Base-by-base conservation (phyloP, 2,329 filamentous ascomycete species). In the Pyrenophora tritici-repentis region DNA sequence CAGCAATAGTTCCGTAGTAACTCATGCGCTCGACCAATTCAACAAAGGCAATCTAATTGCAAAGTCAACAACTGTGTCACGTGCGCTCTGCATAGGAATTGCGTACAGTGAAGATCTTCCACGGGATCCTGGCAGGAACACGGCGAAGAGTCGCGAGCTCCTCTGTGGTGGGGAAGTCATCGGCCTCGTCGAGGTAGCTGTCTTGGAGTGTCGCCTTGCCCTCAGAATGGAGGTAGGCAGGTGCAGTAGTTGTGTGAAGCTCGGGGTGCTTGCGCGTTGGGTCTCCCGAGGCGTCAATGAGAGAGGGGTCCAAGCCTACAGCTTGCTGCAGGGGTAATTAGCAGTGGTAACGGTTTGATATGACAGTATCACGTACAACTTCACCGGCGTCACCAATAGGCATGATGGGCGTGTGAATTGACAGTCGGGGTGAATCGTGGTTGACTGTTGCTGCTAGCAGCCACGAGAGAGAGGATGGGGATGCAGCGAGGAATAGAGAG, bases 21-120 rank as follows among this genome's bases (percentile, higher is more conserved):
- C 68, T 71, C 61, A 74, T 67, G 44, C 72, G 72, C 67, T 74
- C 72, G 16, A 68, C 62, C 14, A 73, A 59, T 47, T 74, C 72
- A 47, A 74, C 68, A 42, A 73, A 73, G 31, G 70, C 71, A 40
- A 74, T 72, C 53, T 56, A 14, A n/a, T 22, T 2, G 20, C n/a
- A 4, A 17, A 26, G 49, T 53, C 7, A 55, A 37, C 20, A 4
- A 26, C 14, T 33, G 9, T 34, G 22, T 50, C 42, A 32, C 39
- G 33, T 41, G 41, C 18, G n/a, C 20, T 20, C 10, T 7, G 32
- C 6, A 17, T 24, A 33, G 10, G n/a, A 14, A 39, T 14, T 13
- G 6, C 53, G n/a, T 53, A 56, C 53, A 37, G 60, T 61, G 56
- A 57, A 65, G 50, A 64, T 63, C 48, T 62, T 70, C 65, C 66